A percentile compares a stretch with the other conserved stretches of the same genome.
Evolutionary conservation across 1,284 basidiomycete species (phyloP).

Genomic region (Apiotrichum gamsii): DNA sequence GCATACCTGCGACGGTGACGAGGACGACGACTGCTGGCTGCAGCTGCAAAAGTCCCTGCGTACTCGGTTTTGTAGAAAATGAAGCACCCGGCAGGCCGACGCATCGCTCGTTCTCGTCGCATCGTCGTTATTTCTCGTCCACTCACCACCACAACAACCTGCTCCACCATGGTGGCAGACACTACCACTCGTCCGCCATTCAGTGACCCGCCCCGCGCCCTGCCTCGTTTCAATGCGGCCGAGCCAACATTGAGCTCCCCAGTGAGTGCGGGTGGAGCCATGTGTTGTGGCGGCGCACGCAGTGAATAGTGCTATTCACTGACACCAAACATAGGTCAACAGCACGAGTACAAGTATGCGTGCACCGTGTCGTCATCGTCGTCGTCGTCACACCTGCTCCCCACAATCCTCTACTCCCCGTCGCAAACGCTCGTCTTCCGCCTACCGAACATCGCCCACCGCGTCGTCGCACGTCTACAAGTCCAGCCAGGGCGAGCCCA

Average conservation of each 20-base stretch:
- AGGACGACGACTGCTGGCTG: neutral
- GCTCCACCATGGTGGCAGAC: neutral
- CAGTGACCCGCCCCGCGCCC: neutral
- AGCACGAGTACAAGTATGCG: neutral
- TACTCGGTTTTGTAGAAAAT: neutral
- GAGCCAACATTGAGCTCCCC: neutral
- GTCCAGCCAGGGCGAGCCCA: neutral
- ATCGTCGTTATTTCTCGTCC: neutral
- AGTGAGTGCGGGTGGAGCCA: neutral
- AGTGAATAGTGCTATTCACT: too few species aligned
- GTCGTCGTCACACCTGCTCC: neutral
- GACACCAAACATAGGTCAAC: too few species aligned
- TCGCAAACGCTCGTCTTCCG: neutral
- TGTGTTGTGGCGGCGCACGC: too few species aligned
- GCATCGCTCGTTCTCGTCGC: neutral
- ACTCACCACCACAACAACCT: neutral
- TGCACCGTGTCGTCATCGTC: neutral
- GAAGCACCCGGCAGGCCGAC: neutral
- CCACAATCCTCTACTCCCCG: neutral
- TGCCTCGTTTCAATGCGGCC: neutral
- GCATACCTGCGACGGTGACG: too few species aligned
- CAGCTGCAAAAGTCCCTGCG: neutral
- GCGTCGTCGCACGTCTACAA: constrained; percentile 6
- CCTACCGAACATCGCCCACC: neutral
- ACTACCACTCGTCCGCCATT: too few species aligned